Evolutionary conservation across 805 yeast species (phyloP).

Genomic region (Tetrapisispora pingtungensis): DNA sequence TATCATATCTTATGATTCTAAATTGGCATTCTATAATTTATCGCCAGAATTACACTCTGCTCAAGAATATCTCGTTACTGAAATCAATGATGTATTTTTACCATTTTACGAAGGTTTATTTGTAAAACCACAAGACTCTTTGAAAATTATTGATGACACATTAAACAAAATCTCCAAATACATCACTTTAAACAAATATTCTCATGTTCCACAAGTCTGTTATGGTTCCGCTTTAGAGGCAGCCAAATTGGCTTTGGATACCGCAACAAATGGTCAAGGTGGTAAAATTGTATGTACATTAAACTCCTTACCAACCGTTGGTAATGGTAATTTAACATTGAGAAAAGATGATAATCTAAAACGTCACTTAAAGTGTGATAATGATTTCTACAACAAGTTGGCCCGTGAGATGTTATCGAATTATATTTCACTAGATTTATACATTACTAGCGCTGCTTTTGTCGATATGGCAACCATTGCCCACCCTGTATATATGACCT

Average conservation of each 20-base stretch:
- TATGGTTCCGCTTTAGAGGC: conserved; percentile 68
- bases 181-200: conserved; percentile 23
- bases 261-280: conserved; percentile 45
- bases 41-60: conserved; percentile 44
- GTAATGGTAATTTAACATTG: conserved; percentile 55
- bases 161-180: conserved; percentile 38
- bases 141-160: conserved; percentile 53
- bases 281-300: conserved; percentile 69
- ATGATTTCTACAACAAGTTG: conserved; percentile 49
- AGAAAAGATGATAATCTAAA: conserved; percentile 35
- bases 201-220: conserved; percentile 45
- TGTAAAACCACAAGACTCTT: conserved; percentile 62
- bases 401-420: conserved; percentile 44
- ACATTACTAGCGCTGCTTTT: conserved; percentile 51
- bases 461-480: conserved; percentile 68
- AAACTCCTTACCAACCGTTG: conserved; percentile 64
- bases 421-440: conserved; percentile 66
- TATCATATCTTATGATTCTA: conserved; percentile 63
- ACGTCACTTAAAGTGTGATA: conserved; percentile 46
- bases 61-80: conserved; percentile 50
- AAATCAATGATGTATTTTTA: conserved; percentile 43
- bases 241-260: conserved; percentile 48
- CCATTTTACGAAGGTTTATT: conserved; percentile 70
- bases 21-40: conserved; percentile 61
- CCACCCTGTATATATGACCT: conserved; percentile 49